Base-by-base conservation (phyloP, 192 early-diverging fungal species). In the Spizellomyces punctatus region DNA sequence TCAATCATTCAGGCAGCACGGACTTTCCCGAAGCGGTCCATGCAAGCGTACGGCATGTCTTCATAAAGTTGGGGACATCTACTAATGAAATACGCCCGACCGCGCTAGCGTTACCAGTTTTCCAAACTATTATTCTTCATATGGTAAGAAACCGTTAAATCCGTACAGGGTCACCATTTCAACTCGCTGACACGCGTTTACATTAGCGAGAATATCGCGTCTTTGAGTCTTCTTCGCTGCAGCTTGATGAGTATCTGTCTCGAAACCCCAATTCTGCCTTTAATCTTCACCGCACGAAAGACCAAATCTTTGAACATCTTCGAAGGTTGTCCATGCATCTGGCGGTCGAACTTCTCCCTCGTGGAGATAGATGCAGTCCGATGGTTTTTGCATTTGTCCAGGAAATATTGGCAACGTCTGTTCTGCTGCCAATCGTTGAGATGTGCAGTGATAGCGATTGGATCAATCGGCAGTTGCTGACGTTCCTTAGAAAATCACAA, bases 331-430 rank as follows among this genome's bases (percentile, higher is more conserved):
- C 74, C 3, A 75, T 76, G 69, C 74, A 68, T 22, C 44, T 85
- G 16, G 22, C 69, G 36, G 60, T 74, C 10, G 19, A 65, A 5
- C 47, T 79, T 44, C 66, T 85, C 7, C 81, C 78, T 6, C 54
- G 73, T 21, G 27, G 64, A 6, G 80, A 85, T 55, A 57, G 73
- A 16, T 66, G 68, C 6, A 76, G 72, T 0, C 77, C 80, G 6
- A 61, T 80, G 6, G 76, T 82, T 6, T 81, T 82, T 46, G 60
- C 61, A 6, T 60, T 85, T 22, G 59, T 79, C 2, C 74, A 74
- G 8, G 83, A 85, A 57, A 77, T 85, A 52, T 14, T 85, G 7
- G 83, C 78, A n/a, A 85, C 83, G 0, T 72, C 74, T 8, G 81
- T 85, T 3, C 71, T 85, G 6, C 68, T 61, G 41, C 69, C 69